Evolutionary conservation across 2,329 filamentous ascomycete genomes (phyloP).

Genomic region (Stagonosporopsis rhizophila): DNA sequence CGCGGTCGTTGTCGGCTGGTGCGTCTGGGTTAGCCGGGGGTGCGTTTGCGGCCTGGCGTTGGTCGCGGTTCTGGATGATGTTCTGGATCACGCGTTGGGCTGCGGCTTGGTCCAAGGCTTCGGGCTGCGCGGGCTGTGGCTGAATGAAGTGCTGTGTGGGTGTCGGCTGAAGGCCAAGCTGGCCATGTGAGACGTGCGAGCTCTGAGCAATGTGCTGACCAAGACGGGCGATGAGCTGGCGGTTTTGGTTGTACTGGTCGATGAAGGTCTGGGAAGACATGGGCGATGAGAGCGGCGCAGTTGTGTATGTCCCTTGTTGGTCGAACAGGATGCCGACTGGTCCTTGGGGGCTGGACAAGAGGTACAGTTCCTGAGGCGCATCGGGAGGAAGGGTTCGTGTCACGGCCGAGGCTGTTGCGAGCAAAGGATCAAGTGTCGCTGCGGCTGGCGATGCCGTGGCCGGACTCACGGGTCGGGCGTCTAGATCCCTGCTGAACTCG

Average conservation of each 20-base stretch:
- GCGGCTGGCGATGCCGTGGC: constrained; percentile 1
- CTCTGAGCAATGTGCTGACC: constrained; percentile 42
- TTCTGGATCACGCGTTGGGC: constrained; percentile 21
- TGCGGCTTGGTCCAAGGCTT: constrained; percentile 18
- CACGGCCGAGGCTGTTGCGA: constrained; percentile 10
- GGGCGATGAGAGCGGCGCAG: constrained; percentile 37
- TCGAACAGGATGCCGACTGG: constrained; percentile 48
- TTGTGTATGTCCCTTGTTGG: constrained; percentile 45
- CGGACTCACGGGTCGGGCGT: constrained; percentile 21
- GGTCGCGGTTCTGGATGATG: constrained; percentile 21
- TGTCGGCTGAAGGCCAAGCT: constrained; percentile 27
- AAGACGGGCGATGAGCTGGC: constrained; percentile 41
- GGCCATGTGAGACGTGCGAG: constrained; percentile 23
- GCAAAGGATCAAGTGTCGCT: constrained; percentile 9
- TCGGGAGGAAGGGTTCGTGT: constrained; percentile 23
- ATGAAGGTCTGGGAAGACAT: constrained; percentile 42
- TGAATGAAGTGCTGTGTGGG: constrained; percentile 26
- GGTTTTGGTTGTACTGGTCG: constrained; percentile 43
- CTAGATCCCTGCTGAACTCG: constrained; percentile 31
- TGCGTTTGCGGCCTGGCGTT: constrained; percentile 22
- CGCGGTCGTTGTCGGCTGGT: constrained; percentile 34
- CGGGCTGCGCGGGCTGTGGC: constrained; percentile 16
- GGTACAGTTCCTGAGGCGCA: constrained; percentile 40
- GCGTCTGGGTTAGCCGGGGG: constrained; percentile 4
- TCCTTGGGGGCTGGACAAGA: constrained; percentile 47